Conservation (phyloP, 805 yeast genomes). For the Zygoascus bituminiphila region DNA sequence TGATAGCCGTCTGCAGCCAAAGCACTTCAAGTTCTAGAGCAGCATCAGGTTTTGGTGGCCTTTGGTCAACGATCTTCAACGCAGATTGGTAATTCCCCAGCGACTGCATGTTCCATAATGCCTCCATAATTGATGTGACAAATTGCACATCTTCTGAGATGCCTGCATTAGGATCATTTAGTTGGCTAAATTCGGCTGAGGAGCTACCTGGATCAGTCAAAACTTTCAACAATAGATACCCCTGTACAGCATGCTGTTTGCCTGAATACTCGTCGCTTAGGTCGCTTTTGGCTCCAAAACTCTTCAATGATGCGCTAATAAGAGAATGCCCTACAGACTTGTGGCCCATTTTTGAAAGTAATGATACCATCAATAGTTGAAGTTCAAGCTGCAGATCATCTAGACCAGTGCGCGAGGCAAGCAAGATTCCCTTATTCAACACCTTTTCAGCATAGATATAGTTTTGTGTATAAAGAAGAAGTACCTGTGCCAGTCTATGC, state of each 20-base stretch:
- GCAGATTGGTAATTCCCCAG: neutral
- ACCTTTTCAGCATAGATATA: slow-evolving; percentile 6
- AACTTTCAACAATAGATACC: neutral
- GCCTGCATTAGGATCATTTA: neutral
- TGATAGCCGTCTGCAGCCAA: neutral
- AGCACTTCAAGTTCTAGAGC: neutral
- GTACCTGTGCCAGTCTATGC: slow-evolving; percentile 5
- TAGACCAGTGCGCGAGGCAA: slow-evolving; percentile 2
- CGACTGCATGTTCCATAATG: neutral
- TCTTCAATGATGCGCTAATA: neutral
- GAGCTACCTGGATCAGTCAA: neutral
- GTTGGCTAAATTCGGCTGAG: neutral
- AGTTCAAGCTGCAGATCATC: neutral
- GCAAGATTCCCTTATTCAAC: slow-evolving; percentile 7
- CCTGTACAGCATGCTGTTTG: neutral
- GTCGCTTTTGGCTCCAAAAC: neutral
- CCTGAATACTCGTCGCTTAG: neutral
- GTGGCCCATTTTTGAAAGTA: neutral
- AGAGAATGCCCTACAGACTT: slow-evolving; percentile 1
- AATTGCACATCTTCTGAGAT: neutral
- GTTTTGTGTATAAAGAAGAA: slow-evolving; percentile 4
- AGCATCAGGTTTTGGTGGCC: neutral
- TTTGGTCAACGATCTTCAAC: neutral
- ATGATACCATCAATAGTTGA: slow-evolving; percentile 6
- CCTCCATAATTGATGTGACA: neutral